Conservation (phyloP, 2,329 filamentous ascomycete species). For the Aspergillus eucalypticola region DNA sequence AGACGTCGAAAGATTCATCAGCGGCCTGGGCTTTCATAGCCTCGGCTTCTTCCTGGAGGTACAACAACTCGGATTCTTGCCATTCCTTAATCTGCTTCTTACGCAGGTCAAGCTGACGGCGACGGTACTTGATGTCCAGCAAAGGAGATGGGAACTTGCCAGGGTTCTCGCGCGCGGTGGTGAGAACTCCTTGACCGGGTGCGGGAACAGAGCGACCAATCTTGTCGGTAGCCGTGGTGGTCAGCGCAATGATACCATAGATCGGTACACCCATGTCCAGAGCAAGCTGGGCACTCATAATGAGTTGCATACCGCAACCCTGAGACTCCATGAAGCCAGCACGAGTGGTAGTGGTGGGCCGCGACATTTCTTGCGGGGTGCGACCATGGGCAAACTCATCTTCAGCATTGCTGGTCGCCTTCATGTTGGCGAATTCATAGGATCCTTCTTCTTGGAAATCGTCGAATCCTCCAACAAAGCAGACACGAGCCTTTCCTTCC, state of each 20-base stretch:
- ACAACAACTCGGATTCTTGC: slow-evolving; percentile 93
- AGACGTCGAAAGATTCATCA: slow-evolving; percentile 70
- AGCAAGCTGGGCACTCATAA: slow-evolving; percentile 95
- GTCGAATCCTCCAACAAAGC: slow-evolving; percentile 97
- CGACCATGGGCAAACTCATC: slow-evolving; percentile 95
- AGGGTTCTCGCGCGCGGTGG: slow-evolving; percentile 85
- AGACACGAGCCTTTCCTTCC: slow-evolving; percentile 95
- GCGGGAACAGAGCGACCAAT: slow-evolving; percentile 97
- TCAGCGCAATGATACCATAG: slow-evolving; percentile 89
- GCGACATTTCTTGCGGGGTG: slow-evolving; percentile 95
- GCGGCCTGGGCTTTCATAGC: slow-evolving; percentile 81
- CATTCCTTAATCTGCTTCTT: slow-evolving; percentile 93
- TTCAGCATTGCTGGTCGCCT: slow-evolving; percentile 96
- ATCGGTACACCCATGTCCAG: slow-evolving; percentile 99
- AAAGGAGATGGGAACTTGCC: slow-evolving; percentile 94
- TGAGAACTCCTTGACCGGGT: slow-evolving; percentile 94
- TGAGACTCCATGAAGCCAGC: slow-evolving; percentile 99
- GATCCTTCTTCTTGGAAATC: slow-evolving; percentile 99
- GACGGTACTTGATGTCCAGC: slow-evolving; percentile 96
- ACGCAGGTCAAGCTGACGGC: slow-evolving; percentile 89
- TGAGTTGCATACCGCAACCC: slow-evolving; percentile 95
- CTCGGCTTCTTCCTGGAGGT: slow-evolving; percentile 85
- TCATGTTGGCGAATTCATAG: slow-evolving; percentile 99
- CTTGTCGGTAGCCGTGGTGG: slow-evolving; percentile 97
- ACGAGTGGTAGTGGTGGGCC: slow-evolving; percentile 92